Evolutionary conservation across 2,329 filamentous ascomycete species (phyloP), one percentile per base, ranked within the genome.

Genomic region (Metarhizium brunneum): DNA sequence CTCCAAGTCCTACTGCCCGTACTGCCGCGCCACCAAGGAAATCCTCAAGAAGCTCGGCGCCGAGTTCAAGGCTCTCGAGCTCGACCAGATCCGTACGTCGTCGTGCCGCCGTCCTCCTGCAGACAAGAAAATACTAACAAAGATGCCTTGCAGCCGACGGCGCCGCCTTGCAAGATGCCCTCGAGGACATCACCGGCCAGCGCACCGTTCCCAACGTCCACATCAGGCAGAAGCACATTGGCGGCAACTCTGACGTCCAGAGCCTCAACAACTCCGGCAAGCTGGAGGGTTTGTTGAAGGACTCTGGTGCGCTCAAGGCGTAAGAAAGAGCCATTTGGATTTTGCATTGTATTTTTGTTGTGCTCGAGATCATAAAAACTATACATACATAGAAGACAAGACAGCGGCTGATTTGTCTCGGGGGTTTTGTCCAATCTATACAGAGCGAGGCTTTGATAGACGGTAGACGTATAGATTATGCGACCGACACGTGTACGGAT

Each of bases 1-100:
- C 82, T 92, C 87, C 75, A 99, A 99, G 79, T 90, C 87, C 16
- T 96, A 90, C 78, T 99, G 94, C 82, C 91, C 92, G 13, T 95
- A 95, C 82, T 97, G 92, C 81, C 80, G 75, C 57, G 79, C 85
- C 58, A 84, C 87, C 64, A 97, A 97, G 84, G 67, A 78, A 56
- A 79, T 90, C 52, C 78, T 99, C 64, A 82, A 79, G 66, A 77
- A 83, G 56, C 64, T 84, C 57, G 84, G 85, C 61, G 89, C 88
- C 59, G 87, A 91, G 64, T 92, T 82, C 73, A 84, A 81, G 66
- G 69, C 81, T 55, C 76, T 94, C 56, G 94, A 99, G 80, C 79
- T 99, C 59, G 92, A 99, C 75, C 76, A 92, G 20, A 18, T 55
- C 20, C 76, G 80, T 89, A 63, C 78, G 89, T 94, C 35, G 4